phyloP scores from a whole-genome alignment of 2,329 filamentous ascomycete species.

The Cercospora sp. region DNA sequence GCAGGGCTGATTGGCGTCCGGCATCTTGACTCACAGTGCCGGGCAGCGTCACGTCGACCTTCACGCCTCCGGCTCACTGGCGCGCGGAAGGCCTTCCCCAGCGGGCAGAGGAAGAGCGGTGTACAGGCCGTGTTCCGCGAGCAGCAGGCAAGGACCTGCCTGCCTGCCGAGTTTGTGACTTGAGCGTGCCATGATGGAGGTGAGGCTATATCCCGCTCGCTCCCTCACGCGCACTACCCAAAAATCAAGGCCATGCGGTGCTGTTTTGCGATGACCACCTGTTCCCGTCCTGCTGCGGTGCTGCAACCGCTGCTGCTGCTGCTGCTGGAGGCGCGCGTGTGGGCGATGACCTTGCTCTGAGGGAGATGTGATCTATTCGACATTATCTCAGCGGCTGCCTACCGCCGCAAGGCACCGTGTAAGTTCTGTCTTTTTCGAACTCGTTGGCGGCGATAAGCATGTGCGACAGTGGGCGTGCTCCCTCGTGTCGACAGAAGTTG shows the following conservation, averaged over 20 bases:
- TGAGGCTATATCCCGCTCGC: slow-evolving; percentile 17
- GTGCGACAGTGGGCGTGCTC: slow-evolving; percentile 14
- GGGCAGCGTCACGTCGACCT: slow-evolving; percentile 19
- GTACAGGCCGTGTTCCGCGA: slow-evolving; percentile 17
- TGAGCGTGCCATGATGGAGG: slow-evolving; percentile 22
- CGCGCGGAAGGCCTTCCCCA: slow-evolving; percentile 16
- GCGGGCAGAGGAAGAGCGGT: slow-evolving; percentile 16
- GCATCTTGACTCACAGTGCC: slow-evolving; percentile 24
- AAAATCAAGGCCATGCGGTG: slow-evolving; percentile 1
- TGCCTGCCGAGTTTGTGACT: slow-evolving; percentile 20
- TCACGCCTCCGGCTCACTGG: slow-evolving; percentile 17
- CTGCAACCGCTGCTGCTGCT: neutral
- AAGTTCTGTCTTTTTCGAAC: slow-evolving; percentile 25
- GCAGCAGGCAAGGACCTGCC: slow-evolving; percentile 15
- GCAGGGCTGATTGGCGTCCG: slow-evolving; percentile 12
- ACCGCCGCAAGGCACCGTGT: slow-evolving; percentile 26
- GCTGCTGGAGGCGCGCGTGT: slow-evolving; percentile 11
- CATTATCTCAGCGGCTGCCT: slow-evolving; percentile 23
- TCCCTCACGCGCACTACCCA: neutral
- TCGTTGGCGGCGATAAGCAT: neutral
- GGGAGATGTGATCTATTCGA: slow-evolving; percentile 27
- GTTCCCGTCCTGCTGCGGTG: slow-evolving; percentile 5
- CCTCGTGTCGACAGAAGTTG: slow-evolving; percentile 11
- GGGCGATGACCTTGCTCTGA: slow-evolving; percentile 4
- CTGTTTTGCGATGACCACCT: slow-evolving; percentile 14